Evolutionary conservation across 2,329 filamentous ascomycete species (phyloP).

Genomic region (Fusarium sp.): DNA sequence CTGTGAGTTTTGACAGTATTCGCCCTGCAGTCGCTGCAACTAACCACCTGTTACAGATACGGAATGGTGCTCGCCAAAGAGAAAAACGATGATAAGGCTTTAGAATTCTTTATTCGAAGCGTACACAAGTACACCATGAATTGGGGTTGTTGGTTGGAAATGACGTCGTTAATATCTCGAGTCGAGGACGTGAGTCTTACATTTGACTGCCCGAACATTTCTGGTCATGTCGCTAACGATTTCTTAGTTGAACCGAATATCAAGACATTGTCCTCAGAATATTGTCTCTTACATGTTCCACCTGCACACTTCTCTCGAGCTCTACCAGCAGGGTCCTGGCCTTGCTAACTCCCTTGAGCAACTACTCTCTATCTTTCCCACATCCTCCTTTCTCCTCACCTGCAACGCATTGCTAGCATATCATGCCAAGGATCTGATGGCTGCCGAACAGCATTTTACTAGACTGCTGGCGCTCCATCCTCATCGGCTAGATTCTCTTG

Average conservation of each 20-base stretch:
- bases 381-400: constrained; percentile 89
- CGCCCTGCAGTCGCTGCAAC: not conserved
- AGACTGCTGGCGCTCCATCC: constrained; percentile 83
- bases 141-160: constrained; percentile 97
- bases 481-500: constrained; percentile 86
- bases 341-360: constrained; percentile 83
- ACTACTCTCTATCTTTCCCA: constrained; percentile 87
- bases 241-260: constrained; percentile 77
- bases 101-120: constrained; percentile 89
- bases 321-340: constrained; percentile 86
- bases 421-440: constrained; percentile 86
- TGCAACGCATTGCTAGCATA: constrained; percentile 91
- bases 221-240: constrained; percentile 21
- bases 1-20: constrained; percentile 63
- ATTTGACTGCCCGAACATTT: constrained; percentile 43
- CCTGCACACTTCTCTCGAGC: constrained; percentile 89
- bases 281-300: constrained; percentile 96
- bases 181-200: constrained; percentile 80
- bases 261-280: constrained; percentile 84
- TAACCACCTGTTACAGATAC: constrained; percentile 67
- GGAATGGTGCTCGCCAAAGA: constrained; percentile 91
- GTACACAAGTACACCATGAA: constrained; percentile 94
- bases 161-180: constrained; percentile 83
- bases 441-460: constrained; percentile 78
- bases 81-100: constrained; percentile 88